A percentile compares a stretch with the other conserved stretches of the same genome.
Evolutionary conservation across 208 protist species (phyloP).

Genomic region (Leishmania martiniquensis): DNA sequence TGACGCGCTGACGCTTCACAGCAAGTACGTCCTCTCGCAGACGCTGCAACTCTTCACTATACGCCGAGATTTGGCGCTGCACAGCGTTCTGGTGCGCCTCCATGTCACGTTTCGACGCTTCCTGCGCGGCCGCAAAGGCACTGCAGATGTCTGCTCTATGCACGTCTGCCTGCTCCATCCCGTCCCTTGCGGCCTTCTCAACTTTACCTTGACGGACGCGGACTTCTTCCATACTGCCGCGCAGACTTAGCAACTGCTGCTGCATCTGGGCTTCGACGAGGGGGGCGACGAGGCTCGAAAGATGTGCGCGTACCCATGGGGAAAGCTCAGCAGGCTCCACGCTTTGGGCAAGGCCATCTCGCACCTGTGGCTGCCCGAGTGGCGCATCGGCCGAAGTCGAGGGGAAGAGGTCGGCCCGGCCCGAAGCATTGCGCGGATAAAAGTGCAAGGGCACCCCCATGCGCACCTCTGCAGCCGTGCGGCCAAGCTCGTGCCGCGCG

Average conservation of each 20-base stretch:
- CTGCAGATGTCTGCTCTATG: conserved; percentile 25
- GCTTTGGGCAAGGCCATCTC: conserved; percentile 16
- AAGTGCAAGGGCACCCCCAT: conserved; percentile 24
- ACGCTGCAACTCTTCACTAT: conserved; percentile 36
- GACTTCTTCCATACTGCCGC: conserved; percentile 25
- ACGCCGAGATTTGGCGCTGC: conserved; percentile 27
- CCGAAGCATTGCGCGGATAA: background rate
- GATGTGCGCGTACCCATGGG: conserved; percentile 29
- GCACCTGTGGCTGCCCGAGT: background rate
- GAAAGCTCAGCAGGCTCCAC: conserved; percentile 31
- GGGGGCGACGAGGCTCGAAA: conserved; percentile 27
- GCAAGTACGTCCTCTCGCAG: conserved; percentile 42
- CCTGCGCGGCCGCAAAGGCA: conserved; percentile 25
- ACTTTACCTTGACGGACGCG: conserved; percentile 17
- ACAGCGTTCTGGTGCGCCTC: conserved; percentile 21
- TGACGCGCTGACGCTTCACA: conserved; percentile 27
- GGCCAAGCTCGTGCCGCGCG: conserved; percentile 42
- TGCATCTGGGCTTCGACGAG: conserved; percentile 44
- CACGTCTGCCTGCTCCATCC: conserved; percentile 24
- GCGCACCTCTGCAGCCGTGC: conserved; percentile 15
- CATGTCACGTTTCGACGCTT: conserved; percentile 15
- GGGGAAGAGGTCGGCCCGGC: background rate
- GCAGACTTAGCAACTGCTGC: conserved; percentile 26
- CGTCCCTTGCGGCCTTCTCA: conserved; percentile 24
- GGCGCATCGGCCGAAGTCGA: background rate